These are phyloP conservation scores for Penicillium turbatum DNA, from an alignment of 495 filamentous ascomycete species.

Conservation along the genomic window DNA sequence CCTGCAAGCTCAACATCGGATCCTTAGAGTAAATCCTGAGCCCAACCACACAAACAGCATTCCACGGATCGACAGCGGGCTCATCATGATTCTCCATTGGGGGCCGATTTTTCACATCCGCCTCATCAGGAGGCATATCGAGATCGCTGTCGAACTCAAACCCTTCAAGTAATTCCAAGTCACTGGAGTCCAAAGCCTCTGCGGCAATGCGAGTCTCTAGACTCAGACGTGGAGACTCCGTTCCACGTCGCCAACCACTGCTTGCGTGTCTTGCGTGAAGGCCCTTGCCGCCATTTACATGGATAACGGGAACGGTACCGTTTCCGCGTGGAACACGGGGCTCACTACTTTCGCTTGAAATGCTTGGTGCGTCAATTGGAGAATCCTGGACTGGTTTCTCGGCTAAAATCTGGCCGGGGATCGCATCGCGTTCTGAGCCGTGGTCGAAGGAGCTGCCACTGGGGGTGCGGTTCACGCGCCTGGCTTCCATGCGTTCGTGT, in stretches of 20 bases:
- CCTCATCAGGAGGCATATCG: slow-evolving; percentile 41
- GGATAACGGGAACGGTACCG: slow-evolving; percentile 29
- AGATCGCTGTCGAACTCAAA: slow-evolving; percentile 48
- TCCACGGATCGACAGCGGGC: slow-evolving; percentile 62
- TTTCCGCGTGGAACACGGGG: slow-evolving; percentile 11
- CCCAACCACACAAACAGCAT: slow-evolving; percentile 77
- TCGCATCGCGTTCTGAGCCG: slow-evolving; percentile 3
- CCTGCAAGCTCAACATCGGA: slow-evolving; percentile 48
- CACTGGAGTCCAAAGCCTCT: slow-evolving; percentile 20
- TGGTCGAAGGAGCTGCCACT: slow-evolving; percentile 7
- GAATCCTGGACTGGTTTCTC: slow-evolving; percentile 28
- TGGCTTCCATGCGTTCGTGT: slow-evolving; percentile 30
- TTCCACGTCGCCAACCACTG: slow-evolving; percentile 6
- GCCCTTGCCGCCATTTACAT: slow-evolving; percentile 34
- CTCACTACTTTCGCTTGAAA: slow-evolving; percentile 20
- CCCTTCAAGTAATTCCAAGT: slow-evolving; percentile 36
- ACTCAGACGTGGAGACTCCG: slow-evolving; percentile 25
- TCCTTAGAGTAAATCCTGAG: slow-evolving; percentile 68
- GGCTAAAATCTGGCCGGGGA: slow-evolving; percentile 16
- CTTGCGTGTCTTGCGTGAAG: slow-evolving; percentile 18
- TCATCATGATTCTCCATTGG: slow-evolving; percentile 2
- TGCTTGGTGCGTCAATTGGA: slow-evolving; percentile 19
- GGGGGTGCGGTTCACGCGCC: slow-evolving; percentile 10
- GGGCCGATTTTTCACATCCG: slow-evolving; percentile 4
- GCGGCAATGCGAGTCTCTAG: slow-evolving; percentile 27